Base-by-base conservation (phyloP, 2,329 filamentous ascomycete species). In the Penicillium sp. region DNA sequence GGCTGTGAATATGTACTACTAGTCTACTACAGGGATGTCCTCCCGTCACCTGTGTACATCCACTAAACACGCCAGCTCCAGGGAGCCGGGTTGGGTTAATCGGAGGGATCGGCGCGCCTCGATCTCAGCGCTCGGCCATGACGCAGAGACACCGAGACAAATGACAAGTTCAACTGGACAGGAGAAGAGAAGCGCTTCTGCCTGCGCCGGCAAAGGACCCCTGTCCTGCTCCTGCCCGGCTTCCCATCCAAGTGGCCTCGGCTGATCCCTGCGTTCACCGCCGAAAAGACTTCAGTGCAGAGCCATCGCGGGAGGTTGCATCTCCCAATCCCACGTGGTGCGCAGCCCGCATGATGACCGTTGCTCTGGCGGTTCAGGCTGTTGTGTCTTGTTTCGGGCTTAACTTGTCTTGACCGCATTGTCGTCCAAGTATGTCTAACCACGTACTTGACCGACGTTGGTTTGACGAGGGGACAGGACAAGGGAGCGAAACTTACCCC, bases 311-410 rank as follows among this genome's bases (percentile, higher is more conserved):
- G 43, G 36, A 57, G 19, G 27, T 59, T 55, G 54, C 58, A 55
- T 58, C 36, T 47, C 40, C 18, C 27, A 57, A 53, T 51, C 50
- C 64, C 64, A 66, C 64, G 64, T 66, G 64, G 62, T 58, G 35
- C 43, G 4, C 39, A 24, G 47, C 14, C 18, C 22, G 37, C 37
- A 36, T 37, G 50, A 62, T 55, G 52, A 50, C 54, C 59, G 61
- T 57, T 62, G 51, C 41, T n/a, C 19, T 31, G 22, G 44, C 7
- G 44, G 35, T 50, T n/a, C 37, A 7, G 6, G 7, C 1, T 46
- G 33, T 59, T 49, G 39, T 36, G 16, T 46, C 27, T 24, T 44
- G 43, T 14, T 24, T 31, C 27, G 27, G 27, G 27, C 27, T 24
- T 44, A 16, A 16, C 14, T n/a, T 46, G 2, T 24, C 60, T 55